Evolutionary conservation across 129 eudicot genomes (phyloP), one percentile per base, ranked within the genome.

Genomic region (Lonicera japonica): DNA sequence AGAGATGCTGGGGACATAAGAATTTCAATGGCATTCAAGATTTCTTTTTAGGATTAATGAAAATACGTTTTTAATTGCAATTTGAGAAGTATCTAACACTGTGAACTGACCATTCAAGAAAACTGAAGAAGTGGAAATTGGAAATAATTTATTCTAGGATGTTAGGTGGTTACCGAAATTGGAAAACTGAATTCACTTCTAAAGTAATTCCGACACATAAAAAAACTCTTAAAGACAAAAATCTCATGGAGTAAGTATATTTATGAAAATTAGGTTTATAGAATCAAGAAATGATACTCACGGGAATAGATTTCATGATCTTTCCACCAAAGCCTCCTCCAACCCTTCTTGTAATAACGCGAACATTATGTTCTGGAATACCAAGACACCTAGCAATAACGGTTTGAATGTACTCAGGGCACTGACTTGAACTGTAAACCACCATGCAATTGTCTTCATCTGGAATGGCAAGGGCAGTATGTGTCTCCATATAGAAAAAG

Each of bases 281-380:
- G 50, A 8, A 15, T 15, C 3, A 11, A 2, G n/a, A 45, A 11
- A 45, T 15, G 54, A 72, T 67, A 79, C 96, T 80, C 68, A 91
- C 98, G 14, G 86, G 76, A 77, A 87, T 82, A 64, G 99, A 76
- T 83, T 58, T 88, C 29, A 88, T 16, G 11, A 78, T 83, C 95
- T 94, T 94, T 55, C 99, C 99, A 24, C 99, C 99, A 71, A 94
- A 94, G 48, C 99, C 99, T 8, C 99, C 99, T 36, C 99, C 99
- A 17, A 94, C 84, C 73, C 99, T 76, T 80, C 96, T 80, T 16
- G 99, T 94, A 64, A 88, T 72, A 20, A 94, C 95, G 53, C 99
- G 96, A 54, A 94, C 76, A 61, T 79, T 94, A 65, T 94, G 84
- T 52, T 85, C 96, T 1, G 96, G 99, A 72, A 94, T 57, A 47